A percentile compares a stretch with the other conserved stretches of the same genome.
These are phyloP conservation scores for Mycena sanguinolenta DNA, from an alignment of 768 basidiomycete species.

Conservation along the genomic window DNA sequence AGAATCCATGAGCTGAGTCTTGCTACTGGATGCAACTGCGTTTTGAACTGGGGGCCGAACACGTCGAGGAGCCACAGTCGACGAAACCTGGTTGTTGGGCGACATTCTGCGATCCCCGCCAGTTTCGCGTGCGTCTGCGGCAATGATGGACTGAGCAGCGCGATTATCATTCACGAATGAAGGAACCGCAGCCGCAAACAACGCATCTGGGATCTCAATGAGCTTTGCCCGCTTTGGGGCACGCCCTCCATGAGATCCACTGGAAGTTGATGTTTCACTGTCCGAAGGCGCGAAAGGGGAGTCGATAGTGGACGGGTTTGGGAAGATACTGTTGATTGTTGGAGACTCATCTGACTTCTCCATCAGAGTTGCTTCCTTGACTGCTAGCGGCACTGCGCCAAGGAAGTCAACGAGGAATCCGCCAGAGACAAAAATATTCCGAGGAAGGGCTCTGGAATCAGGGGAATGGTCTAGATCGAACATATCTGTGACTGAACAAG, in stretches of 20 bases:
- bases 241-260: background rate
- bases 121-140: too few relatives aligned
- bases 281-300: background rate
- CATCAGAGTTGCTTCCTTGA: background rate
- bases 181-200: background rate
- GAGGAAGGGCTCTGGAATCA: background rate
- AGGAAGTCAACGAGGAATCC: conserved; percentile 63
- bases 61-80: background rate
- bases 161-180: background rate
- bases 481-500: conserved; percentile 9
- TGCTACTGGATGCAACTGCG: conserved; percentile 56
- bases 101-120: background rate
- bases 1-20: conserved; percentile 31
- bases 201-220: conserved; percentile 5
- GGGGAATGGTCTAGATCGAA: conserved; percentile 8
- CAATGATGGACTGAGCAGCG: background rate
- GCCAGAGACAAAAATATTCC: conserved; percentile 65
- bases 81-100: background rate
- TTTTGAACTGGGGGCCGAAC: conserved; percentile 34
- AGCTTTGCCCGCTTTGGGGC: background rate
- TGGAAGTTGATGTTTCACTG: background rate
- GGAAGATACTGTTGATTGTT: conserved; percentile 17
- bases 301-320: conserved; percentile 5
- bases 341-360: background rate
- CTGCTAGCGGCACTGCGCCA: conserved; percentile 28